phyloP scores from a whole-genome alignment of 2,329 filamentous ascomycete species.

The Epichloe coenophiala region DNA sequence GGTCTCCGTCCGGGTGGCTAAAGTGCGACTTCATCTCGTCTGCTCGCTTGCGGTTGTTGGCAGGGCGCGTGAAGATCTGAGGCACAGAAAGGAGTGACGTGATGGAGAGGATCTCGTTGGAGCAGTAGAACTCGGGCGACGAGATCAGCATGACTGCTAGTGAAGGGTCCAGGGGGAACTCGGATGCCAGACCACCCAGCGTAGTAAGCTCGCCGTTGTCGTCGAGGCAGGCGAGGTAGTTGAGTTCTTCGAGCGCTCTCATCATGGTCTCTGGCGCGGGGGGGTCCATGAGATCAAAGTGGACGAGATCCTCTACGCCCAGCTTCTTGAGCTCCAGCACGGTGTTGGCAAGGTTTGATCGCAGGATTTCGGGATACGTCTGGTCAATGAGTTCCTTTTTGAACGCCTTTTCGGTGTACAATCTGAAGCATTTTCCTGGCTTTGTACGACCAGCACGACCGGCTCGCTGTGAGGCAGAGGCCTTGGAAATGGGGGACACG shows the following conservation, averaged over 20 bases:
- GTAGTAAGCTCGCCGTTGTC: conserved; percentile 88
- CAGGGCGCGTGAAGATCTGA: conserved; percentile 82
- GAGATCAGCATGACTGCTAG: conserved; percentile 96
- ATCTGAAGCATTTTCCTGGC: conserved; percentile 92
- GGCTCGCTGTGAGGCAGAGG: conserved; percentile 89
- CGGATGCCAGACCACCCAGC: conserved; percentile 76
- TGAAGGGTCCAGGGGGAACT: conserved; percentile 82
- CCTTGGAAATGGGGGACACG: conserved; percentile 96
- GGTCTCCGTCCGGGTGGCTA: conserved; percentile 84
- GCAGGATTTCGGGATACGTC: conserved; percentile 89
- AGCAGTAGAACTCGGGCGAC: conserved; percentile 96
- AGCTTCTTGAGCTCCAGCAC: conserved; percentile 96
- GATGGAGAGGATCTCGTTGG: conserved; percentile 93
- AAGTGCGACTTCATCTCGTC: conserved; percentile 97
- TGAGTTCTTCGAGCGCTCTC: conserved; percentile 92
- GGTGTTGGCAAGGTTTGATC: conserved; percentile 88
- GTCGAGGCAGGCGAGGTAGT: conserved; percentile 91
- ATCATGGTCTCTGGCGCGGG: conserved; percentile 97
- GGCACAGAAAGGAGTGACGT: conserved; percentile 89
- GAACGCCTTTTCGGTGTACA: conserved; percentile 92
- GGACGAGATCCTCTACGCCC: conserved; percentile 85
- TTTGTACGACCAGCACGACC: conserved; percentile 98
- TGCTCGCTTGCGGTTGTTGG: conserved; percentile 71
- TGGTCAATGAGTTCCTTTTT: conserved; percentile 97
- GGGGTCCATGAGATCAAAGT: conserved; percentile 99